These are phyloP conservation scores for Fusarium globosum DNA, from an alignment of 2,329 filamentous ascomycete species.

Conservation along the genomic window DNA sequence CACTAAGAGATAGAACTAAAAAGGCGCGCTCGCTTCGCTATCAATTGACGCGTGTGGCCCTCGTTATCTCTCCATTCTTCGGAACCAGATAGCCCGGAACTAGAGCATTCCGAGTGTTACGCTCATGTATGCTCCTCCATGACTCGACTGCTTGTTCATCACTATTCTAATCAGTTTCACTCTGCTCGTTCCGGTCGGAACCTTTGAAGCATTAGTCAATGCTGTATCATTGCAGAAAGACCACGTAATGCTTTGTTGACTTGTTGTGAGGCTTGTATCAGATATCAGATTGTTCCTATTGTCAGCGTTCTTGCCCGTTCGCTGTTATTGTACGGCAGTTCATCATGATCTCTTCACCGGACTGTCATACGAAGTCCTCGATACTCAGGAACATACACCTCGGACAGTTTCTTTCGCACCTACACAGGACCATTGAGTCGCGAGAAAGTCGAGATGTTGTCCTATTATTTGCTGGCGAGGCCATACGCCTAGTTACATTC, in stretches of 20 bases:
- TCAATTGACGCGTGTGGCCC: not conserved
- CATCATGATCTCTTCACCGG: not conserved
- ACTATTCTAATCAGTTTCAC: not conserved
- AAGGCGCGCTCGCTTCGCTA: not conserved
- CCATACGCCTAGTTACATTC: not conserved
- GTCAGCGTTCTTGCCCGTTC: not conserved
- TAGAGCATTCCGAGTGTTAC: not conserved
- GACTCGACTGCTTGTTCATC: not conserved
- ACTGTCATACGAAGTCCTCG: not conserved
- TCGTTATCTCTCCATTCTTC: not conserved
- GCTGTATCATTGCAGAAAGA: not conserved
- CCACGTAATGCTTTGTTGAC: not conserved
- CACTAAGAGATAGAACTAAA: not conserved
- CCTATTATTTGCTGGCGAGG: not conserved
- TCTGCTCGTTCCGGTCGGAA: not conserved
- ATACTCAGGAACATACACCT: not conserved
- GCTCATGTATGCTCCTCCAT: not conserved
- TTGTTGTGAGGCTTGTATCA: not conserved
- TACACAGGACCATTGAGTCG: not conserved
- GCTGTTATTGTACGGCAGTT: rapidly evolving
- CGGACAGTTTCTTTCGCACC: not conserved
- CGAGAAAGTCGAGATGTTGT: not conserved
- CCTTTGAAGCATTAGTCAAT: not conserved
- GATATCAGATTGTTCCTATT: not conserved
- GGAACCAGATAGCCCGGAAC: not conserved